Percentiles rank a stretch among this genome's conserved stretches.
Conservation (phyloP, 1,139 yeast species). For the Zygosaccharomyces pseudobailii region DNA sequence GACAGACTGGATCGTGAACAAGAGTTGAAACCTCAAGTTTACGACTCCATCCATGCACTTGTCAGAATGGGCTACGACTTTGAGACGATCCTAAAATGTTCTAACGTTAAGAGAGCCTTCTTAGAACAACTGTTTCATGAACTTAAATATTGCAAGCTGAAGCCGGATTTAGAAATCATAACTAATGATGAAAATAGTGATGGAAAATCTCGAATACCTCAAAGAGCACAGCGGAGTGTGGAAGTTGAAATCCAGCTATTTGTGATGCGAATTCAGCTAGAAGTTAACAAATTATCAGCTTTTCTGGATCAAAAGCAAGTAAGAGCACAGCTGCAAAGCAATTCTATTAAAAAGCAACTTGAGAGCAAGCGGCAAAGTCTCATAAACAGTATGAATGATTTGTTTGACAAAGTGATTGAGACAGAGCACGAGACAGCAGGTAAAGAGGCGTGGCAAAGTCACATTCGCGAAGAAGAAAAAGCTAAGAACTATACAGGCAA, state of each 20-base stretch:
- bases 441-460: background rate
- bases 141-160: slow-evolving; percentile 6
- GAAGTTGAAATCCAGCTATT: slow-evolving; percentile 10
- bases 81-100: slow-evolving; percentile 8
- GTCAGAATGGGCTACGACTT: slow-evolving; percentile 16
- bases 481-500: no score
- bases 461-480: background rate
- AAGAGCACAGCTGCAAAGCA: slow-evolving; percentile 5
- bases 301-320: slow-evolving; percentile 1
- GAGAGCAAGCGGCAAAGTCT: background rate
- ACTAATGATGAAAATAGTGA: slow-evolving; percentile 1
- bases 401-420: slow-evolving; percentile 4
- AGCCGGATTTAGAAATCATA: slow-evolving; percentile 1
- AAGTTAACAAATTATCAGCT: slow-evolving; percentile 7
- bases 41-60: slow-evolving; percentile 13
- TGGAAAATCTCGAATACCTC: background rate
- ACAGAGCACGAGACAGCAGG: background rate
- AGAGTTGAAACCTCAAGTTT: slow-evolving; percentile 5
- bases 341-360: background rate
- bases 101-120: slow-evolving; percentile 12
- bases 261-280: slow-evolving; percentile 10
- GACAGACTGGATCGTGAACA: background rate
- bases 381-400: slow-evolving; percentile 1
- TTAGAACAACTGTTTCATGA: slow-evolving; percentile 12
- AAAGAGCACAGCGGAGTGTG: slow-evolving; percentile 1